Conservation (phyloP, 805 yeast genomes). For the Cyberlindnera amylophila region DNA sequence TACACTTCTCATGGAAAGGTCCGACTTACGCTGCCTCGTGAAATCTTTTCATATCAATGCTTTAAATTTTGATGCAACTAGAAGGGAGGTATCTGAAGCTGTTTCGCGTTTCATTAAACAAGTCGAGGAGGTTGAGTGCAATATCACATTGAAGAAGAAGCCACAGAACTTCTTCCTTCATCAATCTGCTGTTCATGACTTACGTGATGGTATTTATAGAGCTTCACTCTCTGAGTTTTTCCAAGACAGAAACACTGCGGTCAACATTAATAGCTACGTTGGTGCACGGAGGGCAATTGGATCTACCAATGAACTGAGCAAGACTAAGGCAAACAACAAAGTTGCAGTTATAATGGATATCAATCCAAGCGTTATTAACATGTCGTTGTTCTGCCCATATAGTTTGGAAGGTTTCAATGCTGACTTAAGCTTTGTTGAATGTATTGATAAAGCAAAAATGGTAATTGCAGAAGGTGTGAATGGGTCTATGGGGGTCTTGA, state of each 20-base stretch:
- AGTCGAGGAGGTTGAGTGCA: neutral
- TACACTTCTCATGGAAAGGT: constrained; percentile 4
- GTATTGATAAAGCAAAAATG: constrained; percentile 3
- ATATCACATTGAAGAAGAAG: neutral
- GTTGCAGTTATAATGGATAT: constrained; percentile 2
- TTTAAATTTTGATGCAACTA: constrained; percentile 10
- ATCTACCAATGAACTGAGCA: constrained; percentile 1
- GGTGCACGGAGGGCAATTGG: neutral
- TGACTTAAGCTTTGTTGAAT: constrained; percentile 8
- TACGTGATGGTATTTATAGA: constrained; percentile 4
- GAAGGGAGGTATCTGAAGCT: constrained; percentile 2
- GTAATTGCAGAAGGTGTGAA: constrained; percentile 2
- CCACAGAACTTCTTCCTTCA: constrained; percentile 12
- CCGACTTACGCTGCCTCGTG: constrained; percentile 6
- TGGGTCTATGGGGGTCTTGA: constrained; percentile 12
- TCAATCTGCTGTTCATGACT: neutral
- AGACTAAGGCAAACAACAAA: constrained; percentile 1
- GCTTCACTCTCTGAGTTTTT: constrained; percentile 6
- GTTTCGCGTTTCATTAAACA: constrained; percentile 4
- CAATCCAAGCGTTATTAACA: constrained; percentile 7
- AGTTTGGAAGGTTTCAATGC: constrained; percentile 6
- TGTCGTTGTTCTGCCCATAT: constrained; percentile 19
- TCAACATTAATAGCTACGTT: constrained; percentile 6
- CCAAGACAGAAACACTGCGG: neutral
- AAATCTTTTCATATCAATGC: constrained; percentile 6